Conservation (phyloP, 768 basidiomycete species). For the Lentinula detonsa region DNA sequence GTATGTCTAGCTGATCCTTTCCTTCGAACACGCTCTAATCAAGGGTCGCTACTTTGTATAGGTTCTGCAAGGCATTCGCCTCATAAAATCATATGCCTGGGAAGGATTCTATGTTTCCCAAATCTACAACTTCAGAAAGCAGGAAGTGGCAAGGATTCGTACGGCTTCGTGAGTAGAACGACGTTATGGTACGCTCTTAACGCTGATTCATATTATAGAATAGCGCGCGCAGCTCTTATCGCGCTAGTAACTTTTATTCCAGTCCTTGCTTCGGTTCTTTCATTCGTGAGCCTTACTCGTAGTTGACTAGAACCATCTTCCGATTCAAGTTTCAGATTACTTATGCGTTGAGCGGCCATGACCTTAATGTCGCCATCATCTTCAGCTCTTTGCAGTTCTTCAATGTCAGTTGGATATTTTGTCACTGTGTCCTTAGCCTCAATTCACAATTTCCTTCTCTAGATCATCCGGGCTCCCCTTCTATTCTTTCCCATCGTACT, state of each 20-base stretch:
- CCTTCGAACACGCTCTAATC: background rate
- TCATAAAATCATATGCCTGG: conserved; percentile 62
- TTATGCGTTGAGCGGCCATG: conserved; percentile 34
- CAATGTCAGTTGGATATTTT: conserved; percentile 10
- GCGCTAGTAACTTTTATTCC: conserved; percentile 28
- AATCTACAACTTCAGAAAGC: conserved; percentile 30
- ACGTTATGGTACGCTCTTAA: background rate
- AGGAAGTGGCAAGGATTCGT: conserved; percentile 33
- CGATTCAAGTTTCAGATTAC: conserved; percentile 16
- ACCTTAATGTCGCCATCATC: conserved; percentile 29
- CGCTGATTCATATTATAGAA: conserved; percentile 6
- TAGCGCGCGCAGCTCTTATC: conserved; percentile 18
- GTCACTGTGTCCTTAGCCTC: background rate
- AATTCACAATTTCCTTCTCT: conserved; percentile 18
- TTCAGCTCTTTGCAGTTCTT: conserved; percentile 22
- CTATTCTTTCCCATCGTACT: conserved; percentile 32
- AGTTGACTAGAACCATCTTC: background rate
- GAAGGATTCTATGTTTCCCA: conserved; percentile 42
- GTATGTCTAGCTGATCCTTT: conserved; percentile 15
- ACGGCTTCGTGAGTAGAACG: conserved; percentile 9
- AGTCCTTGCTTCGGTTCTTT: conserved; percentile 30
- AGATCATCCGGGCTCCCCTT: conserved; percentile 36
- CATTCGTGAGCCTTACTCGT: conserved; percentile 29
- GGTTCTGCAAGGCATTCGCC: conserved; percentile 61
- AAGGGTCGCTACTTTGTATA: conserved; percentile 11